Evolutionary conservation across 805 yeast species (phyloP), one percentile per base, ranked within the genome.

Genomic region (Pichia kluyveri): DNA sequence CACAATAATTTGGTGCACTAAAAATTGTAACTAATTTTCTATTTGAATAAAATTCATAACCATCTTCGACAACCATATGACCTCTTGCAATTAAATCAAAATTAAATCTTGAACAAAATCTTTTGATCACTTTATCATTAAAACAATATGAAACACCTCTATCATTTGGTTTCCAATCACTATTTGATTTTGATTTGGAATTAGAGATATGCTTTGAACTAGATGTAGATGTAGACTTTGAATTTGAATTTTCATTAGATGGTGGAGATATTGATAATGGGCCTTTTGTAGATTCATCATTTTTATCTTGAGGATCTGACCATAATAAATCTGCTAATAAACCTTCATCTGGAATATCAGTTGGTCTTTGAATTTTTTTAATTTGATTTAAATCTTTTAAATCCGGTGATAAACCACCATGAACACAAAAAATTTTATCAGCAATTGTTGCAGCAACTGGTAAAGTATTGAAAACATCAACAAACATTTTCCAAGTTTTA

Each of bases 61-160:
- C 95, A 60, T 86, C 91, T 62, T 86, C 91, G 38, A 86, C 95
- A 41, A 86, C 93, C 95, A 86, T 86, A 61, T 86, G 95, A 8
- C 91, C 95, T 58, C 95, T 69, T 42, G 84, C 86, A 53, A 86
- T 79, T 60, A 86, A 67, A 65, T 86, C 95, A 66, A 86, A 80
- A 47, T 81, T 79, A 62, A 85, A 84, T 38, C 71, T 70, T 44
- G 74, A 67, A 56, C 83, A 77, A 60, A 86, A 86, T 54, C 75
- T 71, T 56, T 80, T 83, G n/a, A 85, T 86, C 45, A 83, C 83
- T 46, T 76, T 82, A 54, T 77, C 79, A 42, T 85, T 86, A 62
- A 85, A 86, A 59, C 87, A 79, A 59, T 80, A 86, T 6, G 88
- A 80, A 2, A 86, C 93, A 42, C 95, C 95, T 49, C 95, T 73